Conservation (phyloP, 2,329 filamentous ascomycete genomes). For the Elsinoe necatrix region DNA sequence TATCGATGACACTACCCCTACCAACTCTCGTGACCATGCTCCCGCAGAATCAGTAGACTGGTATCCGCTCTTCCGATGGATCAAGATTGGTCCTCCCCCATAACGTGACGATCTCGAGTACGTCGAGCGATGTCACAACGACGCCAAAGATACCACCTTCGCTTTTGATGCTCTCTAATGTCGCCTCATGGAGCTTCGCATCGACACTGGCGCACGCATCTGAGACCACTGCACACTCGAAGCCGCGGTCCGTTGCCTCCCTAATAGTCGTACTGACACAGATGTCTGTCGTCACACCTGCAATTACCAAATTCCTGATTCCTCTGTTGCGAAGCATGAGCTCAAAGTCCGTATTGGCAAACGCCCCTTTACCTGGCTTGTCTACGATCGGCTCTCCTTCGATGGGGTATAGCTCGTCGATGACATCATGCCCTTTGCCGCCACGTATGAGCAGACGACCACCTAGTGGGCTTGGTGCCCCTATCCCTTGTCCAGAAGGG, state of each 20-base stretch:
- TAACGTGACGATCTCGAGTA: slow-evolving; percentile 12
- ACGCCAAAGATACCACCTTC: slow-evolving; percentile 30
- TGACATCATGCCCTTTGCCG: slow-evolving; percentile 49
- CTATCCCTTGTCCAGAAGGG: slow-evolving; percentile 43
- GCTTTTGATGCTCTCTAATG: slow-evolving; percentile 38
- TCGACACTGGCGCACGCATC: slow-evolving; percentile 41
- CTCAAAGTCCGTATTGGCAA: slow-evolving; percentile 48
- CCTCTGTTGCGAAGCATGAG: slow-evolving; percentile 43
- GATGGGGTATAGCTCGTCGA: slow-evolving; percentile 45
- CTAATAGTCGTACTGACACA: slow-evolving; percentile 49
- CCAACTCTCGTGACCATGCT: neutral
- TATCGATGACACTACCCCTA: neutral
- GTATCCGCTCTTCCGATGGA: neutral
- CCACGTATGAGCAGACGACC: slow-evolving; percentile 49
- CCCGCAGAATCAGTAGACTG: neutral
- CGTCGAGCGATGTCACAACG: slow-evolving; percentile 18
- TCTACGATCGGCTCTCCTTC: slow-evolving; percentile 45
- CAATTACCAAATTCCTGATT: slow-evolving; percentile 45
- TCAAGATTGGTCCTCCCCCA: neutral
- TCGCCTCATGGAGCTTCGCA: slow-evolving; percentile 33
- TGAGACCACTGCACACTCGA: slow-evolving; percentile 45
- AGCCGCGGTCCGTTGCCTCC: slow-evolving; percentile 49
- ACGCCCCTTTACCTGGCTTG: slow-evolving; percentile 47
- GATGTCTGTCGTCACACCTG: slow-evolving; percentile 49
- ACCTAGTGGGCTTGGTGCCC: slow-evolving; percentile 46